Evolutionary conservation across 2,329 filamentous ascomycete genomes (phyloP).

Genomic region (Fusarium denticulatum): DNA sequence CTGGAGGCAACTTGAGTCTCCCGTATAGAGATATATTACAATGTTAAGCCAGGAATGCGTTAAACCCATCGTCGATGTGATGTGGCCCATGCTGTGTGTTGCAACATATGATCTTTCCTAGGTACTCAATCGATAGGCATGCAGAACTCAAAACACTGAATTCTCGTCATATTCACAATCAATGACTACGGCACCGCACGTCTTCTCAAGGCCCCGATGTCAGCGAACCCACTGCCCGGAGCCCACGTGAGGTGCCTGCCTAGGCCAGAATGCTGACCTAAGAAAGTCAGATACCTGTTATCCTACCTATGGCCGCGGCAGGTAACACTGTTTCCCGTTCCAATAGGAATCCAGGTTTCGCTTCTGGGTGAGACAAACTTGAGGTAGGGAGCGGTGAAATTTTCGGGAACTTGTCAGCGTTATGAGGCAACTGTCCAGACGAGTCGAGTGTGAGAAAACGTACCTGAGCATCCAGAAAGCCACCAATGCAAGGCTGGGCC

Average conservation of each 20-base stretch:
- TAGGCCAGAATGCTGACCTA: conserved; percentile 14
- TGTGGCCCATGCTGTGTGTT: not conserved
- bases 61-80: not conserved
- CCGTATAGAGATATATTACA: not conserved
- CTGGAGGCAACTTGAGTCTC: not conserved
- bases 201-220: conserved; percentile 32
- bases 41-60: not conserved
- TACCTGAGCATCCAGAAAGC: conserved; percentile 2
- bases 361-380: conserved; percentile 18
- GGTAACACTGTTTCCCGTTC: conserved; percentile 26
- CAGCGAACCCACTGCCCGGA: conserved; percentile 33
- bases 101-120: too few species aligned
- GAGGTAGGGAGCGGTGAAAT: conserved; percentile 29
- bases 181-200: not conserved
- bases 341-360: conserved; percentile 6
- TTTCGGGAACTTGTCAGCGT: conserved; percentile 27
- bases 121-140: not conserved
- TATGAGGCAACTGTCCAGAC: conserved; percentile 24
- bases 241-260: conserved; percentile 32
- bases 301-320: conserved; percentile 17
- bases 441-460: conserved; percentile 11
- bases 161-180: not conserved
- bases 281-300: conserved; percentile 21
- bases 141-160: not conserved
- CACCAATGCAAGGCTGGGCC: conserved; percentile 24